phyloP scores from a whole-genome alignment of 225 moss, liverwort and hornwort species.

The Physcomitrellopsis africana region DNA sequence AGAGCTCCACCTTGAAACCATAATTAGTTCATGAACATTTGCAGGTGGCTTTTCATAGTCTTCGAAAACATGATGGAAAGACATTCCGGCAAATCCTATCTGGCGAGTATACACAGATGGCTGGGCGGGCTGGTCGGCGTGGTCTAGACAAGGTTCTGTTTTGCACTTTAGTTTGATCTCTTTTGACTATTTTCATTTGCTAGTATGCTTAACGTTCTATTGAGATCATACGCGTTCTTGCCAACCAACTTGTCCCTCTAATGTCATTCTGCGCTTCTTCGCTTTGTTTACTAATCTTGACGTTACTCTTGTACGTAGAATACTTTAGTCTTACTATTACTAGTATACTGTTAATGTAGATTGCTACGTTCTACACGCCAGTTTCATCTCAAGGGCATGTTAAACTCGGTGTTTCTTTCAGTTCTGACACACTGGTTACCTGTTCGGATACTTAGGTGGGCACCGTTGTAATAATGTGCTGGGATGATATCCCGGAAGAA shows the following conservation, averaged over 20 bases:
- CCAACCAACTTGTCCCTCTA: neutral
- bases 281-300: too few species aligned
- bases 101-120: conserved; percentile 99
- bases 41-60: conserved; percentile 96
- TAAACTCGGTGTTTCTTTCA: conserved; percentile 1
- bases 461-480: conserved; percentile 96
- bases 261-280: neutral
- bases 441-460: conserved; percentile 65
- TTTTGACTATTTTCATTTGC: conserved; percentile 18
- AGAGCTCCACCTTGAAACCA: conserved; percentile 26
- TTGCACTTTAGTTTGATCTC: conserved; percentile 17
- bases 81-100: conserved; percentile 88
- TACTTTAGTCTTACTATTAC: too few species aligned
- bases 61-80: conserved; percentile 98
- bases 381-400: conserved; percentile 3
- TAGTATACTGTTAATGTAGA: neutral
- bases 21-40: conserved; percentile 22
- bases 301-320: too few species aligned
- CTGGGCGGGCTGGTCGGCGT: conserved; percentile 97
- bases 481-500: conserved; percentile 99
- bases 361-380: neutral
- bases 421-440: conserved; percentile 30
- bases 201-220: neutral
- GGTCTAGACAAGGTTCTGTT: conserved; percentile 88
- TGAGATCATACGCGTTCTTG: conserved; percentile 15